These are phyloP conservation scores for Xylaria sp. DNA, from an alignment of 2,329 filamentous ascomycete species.

Conservation along the genomic window DNA sequence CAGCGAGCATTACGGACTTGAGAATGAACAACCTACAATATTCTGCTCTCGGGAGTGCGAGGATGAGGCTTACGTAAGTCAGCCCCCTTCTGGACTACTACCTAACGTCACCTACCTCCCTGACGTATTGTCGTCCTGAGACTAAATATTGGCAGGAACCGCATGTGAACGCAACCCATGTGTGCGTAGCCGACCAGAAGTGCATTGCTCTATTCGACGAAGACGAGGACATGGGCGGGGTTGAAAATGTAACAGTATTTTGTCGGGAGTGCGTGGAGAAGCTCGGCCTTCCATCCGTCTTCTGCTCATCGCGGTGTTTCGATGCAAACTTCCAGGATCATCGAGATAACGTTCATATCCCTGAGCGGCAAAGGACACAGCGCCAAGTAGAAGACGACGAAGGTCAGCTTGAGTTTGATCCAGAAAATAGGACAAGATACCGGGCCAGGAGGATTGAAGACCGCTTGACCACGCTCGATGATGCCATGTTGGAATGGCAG, in stretches of 20 bases:
- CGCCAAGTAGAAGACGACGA: constrained; percentile 34
- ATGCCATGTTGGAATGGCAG: constrained; percentile 32
- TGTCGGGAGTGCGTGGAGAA: constrained; percentile 47
- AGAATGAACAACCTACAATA: constrained; percentile 39
- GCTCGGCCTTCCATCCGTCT: constrained; percentile 42
- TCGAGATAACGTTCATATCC: constrained; percentile 40
- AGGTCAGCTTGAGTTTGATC: constrained; percentile 29
- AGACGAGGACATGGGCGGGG: constrained; percentile 43
- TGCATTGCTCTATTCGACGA: constrained; percentile 46
- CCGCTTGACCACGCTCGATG: constrained; percentile 30
- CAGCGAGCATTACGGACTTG: constrained; percentile 40
- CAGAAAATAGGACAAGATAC: constrained; percentile 30
- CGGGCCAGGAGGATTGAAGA: constrained; percentile 34
- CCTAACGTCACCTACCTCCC: too few species aligned
- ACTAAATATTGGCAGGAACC: constrained; percentile 41
- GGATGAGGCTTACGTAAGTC: constrained; percentile 46
- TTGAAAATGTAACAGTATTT: constrained; percentile 38
- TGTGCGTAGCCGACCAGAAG: constrained; percentile 44
- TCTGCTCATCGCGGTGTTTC: constrained; percentile 49
- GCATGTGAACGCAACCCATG: constrained; percentile 44
- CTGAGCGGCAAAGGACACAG: constrained; percentile 29
- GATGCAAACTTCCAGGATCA: constrained; percentile 45
- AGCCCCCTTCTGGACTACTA: neutral
- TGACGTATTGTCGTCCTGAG: neutral
- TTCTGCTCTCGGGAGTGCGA: constrained; percentile 51